Base-by-base conservation (phyloP, 2,329 filamentous ascomycete species). In the Colletotrichum sp. region DNA sequence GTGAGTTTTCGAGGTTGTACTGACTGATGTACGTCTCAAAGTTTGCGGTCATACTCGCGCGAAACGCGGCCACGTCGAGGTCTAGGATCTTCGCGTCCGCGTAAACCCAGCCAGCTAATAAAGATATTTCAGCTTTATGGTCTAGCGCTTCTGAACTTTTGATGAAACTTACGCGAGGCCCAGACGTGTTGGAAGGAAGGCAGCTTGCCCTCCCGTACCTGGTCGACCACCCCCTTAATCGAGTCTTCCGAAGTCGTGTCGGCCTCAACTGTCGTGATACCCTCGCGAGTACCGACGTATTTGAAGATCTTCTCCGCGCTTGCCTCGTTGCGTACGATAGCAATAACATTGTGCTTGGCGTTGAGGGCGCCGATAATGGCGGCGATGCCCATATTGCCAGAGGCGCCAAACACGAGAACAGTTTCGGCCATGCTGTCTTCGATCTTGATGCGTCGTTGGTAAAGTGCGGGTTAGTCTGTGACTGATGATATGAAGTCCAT, bases 151-250 rank as follows among this genome's bases (percentile, higher is more conserved):
- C 10, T 13, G n/a, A 24, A 16, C 4, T 3, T 66, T 13, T 9
- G 9, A 49, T 49, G 18, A 49, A 49, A 76, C 80, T 63, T 67
- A 85, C 83, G 81, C 30, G 78, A 77, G 44, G 81, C 72, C 68
- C 81, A 86, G 8, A 86, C 85, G 72, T 86, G 84, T 71, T 86
- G 85, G 69, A 86, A 86, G 15, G 81, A 71, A 4, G 84, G 84
- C 39, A 85, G 76, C 55, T 82, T 78, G 18, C 84, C 85, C 6
- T 68, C 77, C 24, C 77, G 72, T 16, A 85, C 83, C 63, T 81
- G 77, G 36, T 84, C 80, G 18, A 86, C 81, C 13, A 86, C 82
- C 24, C 75, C 74, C 68, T 80, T 73, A 3, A 86, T 78, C 5
- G 83, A 84, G 3, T 76, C 52, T 18, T 83, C 83, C 0, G 81